Evolutionary conservation across 2,329 filamentous ascomycete genomes (phyloP).

Genomic region (Neoarthrinium moseri): DNA sequence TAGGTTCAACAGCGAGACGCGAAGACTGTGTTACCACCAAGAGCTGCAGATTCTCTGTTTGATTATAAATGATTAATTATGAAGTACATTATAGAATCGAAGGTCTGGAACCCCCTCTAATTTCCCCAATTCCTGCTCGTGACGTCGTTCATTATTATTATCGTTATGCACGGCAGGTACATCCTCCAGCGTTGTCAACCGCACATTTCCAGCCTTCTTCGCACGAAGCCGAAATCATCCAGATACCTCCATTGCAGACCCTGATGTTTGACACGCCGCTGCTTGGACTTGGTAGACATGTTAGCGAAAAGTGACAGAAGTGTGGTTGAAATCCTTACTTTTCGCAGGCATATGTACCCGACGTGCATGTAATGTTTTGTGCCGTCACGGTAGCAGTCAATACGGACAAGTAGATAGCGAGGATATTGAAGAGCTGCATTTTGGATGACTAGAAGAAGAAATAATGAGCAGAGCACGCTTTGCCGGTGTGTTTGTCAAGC

Average conservation of each 20-base stretch:
- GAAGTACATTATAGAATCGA: not conserved
- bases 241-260: constrained; percentile 14
- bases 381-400: too few species aligned
- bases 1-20: too few species aligned
- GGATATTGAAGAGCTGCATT: too few species aligned
- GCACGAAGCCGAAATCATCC: constrained; percentile 15
- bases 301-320: not conserved
- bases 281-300: not conserved
- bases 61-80: not conserved
- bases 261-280: constrained; percentile 15
- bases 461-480: too few species aligned
- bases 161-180: constrained; percentile 8
- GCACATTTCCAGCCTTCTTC: constrained; percentile 11
- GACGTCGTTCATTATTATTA: too few species aligned
- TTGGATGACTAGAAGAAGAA: too few species aligned
- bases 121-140: too few species aligned
- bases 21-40: too few species aligned
- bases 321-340: constrained; percentile 1
- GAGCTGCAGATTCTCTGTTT: too few species aligned
- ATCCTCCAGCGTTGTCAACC: constrained; percentile 9
- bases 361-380: not conserved
- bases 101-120: too few species aligned
- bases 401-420: too few species aligned
- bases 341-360: constrained; percentile 7
- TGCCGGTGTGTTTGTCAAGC: too few species aligned